Evolutionary conservation across 768 basidiomycete species (phyloP).

Genomic region (Kockovaella imperatae): DNA sequence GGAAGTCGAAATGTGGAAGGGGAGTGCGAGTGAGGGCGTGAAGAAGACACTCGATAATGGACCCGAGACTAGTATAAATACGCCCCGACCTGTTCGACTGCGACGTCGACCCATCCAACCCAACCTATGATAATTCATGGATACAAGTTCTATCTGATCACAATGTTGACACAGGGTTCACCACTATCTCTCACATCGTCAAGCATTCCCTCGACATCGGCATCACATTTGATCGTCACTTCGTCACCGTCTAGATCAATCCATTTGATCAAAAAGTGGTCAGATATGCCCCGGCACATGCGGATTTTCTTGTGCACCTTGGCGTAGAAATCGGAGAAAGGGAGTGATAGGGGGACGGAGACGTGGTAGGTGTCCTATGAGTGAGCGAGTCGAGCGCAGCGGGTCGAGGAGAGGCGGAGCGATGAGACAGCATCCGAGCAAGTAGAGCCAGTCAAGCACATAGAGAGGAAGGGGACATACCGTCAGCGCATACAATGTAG

Average conservation of each 20-base stretch:
- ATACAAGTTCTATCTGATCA: background rate
- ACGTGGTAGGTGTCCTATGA: background rate
- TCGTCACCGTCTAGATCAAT: constrained; percentile 33
- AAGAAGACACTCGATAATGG: no score
- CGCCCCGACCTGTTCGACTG: no score
- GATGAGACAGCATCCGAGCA: no score
- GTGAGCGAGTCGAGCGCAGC: constrained; percentile 37
- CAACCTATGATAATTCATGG: no score
- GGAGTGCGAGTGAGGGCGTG: background rate
- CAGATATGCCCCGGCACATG: background rate
- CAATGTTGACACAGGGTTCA: constrained; percentile 4
- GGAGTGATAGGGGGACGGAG: background rate
- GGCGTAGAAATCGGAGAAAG: background rate
- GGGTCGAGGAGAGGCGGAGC: no score
- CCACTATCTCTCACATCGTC: constrained; percentile 29
- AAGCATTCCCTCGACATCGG: constrained; percentile 36
- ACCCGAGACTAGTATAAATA: no score
- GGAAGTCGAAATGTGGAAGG: constrained; percentile 3
- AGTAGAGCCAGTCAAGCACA: no score
- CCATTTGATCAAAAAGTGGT: constrained; percentile 25
- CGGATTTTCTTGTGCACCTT: constrained; percentile 2
- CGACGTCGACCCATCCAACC: no score
- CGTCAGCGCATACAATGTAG: background rate
- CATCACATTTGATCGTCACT: constrained; percentile 31
- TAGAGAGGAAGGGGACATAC: no score